Evolutionary conservation across 768 basidiomycete genomes (phyloP).

Genomic region (Kwoniella sp.): DNA sequence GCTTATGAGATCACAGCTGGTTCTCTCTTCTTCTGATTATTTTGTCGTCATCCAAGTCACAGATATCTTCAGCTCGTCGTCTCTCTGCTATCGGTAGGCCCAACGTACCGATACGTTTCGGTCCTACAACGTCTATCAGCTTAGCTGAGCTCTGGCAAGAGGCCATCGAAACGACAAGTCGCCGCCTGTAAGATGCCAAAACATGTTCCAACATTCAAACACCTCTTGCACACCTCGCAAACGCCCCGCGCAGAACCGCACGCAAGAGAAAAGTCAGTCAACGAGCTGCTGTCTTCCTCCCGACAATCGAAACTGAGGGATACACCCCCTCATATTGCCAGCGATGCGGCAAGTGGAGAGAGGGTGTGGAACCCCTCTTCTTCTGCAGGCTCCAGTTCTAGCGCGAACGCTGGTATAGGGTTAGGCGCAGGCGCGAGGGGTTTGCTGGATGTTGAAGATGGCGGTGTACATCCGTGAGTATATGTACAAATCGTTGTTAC

Average conservation of each 20-base stretch:
- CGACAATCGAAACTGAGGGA: slow-evolving; percentile 14
- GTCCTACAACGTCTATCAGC: too few species aligned
- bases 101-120: too few species aligned
- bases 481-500: neutral
- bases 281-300: slow-evolving; percentile 31
- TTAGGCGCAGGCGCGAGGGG: slow-evolving; percentile 11
- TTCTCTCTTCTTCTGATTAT: too few species aligned
- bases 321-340: slow-evolving; percentile 11
- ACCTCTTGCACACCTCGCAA: slow-evolving; percentile 31
- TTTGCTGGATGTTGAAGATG: slow-evolving; percentile 25
- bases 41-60: too few species aligned
- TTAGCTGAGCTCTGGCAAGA: too few species aligned
- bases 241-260: slow-evolving; percentile 6
- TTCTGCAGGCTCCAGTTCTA: neutral
- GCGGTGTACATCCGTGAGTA: slow-evolving; percentile 41
- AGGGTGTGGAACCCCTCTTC: slow-evolving; percentile 23
- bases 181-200: slow-evolving; percentile 49
- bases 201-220: slow-evolving; percentile 47
- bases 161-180: too few species aligned
- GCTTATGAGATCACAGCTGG: too few species aligned
- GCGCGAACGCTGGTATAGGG: neutral
- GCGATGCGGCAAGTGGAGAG: neutral
- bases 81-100: too few species aligned
- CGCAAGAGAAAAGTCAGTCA: slow-evolving; percentile 28
- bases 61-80: too few species aligned